These are phyloP conservation scores for Phoma sp. DNA, from an alignment of 2,329 filamentous ascomycete species.

Conservation along the genomic window DNA sequence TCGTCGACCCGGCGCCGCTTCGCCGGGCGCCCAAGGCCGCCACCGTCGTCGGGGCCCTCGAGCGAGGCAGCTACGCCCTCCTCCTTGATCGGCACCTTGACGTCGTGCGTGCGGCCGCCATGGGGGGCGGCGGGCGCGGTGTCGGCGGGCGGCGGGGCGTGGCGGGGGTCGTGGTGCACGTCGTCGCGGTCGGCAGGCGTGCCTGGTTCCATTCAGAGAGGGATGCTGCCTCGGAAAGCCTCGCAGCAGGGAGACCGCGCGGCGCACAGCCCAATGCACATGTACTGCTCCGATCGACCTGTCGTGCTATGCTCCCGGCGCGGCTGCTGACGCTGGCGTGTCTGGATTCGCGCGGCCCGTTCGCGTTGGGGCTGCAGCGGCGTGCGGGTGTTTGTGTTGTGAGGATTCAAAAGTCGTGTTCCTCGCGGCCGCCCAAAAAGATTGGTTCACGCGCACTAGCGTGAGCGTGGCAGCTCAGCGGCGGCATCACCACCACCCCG, in stretches of 20 bases:
- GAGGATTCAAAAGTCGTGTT: slow-evolving; percentile 31
- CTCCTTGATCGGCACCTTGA: slow-evolving; percentile 39
- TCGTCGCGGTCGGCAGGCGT: slow-evolving; percentile 37
- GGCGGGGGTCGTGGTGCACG: slow-evolving; percentile 28
- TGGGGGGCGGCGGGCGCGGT: slow-evolving; percentile 21
- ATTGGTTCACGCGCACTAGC: slow-evolving; percentile 12
- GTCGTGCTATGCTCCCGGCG: slow-evolving; percentile 30
- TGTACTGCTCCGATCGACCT: slow-evolving; percentile 33
- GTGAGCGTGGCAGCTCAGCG: not conserved
- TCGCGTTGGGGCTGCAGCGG: slow-evolving; percentile 29
- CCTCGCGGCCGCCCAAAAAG: slow-evolving; percentile 5
- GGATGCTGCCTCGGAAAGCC: slow-evolving; percentile 18
- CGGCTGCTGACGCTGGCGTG: slow-evolving; percentile 32
- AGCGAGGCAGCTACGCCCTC: slow-evolving; percentile 32
- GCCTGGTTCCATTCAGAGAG: slow-evolving; percentile 43
- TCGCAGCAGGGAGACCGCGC: slow-evolving; percentile 42
- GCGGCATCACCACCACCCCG: too few species aligned
- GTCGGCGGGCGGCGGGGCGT: slow-evolving; percentile 25
- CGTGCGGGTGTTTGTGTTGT: slow-evolving; percentile 32
- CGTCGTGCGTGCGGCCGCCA: slow-evolving; percentile 15
- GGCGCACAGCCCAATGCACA: slow-evolving; percentile 39
- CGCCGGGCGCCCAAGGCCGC: slow-evolving; percentile 45
- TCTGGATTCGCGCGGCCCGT: slow-evolving; percentile 41
- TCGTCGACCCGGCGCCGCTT: slow-evolving; percentile 69
- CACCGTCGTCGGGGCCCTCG: slow-evolving; percentile 32